These are phyloP conservation scores for Basipetospora sp. DNA, from an alignment of 2,329 filamentous ascomycete genomes.

Conservation along the genomic window DNA sequence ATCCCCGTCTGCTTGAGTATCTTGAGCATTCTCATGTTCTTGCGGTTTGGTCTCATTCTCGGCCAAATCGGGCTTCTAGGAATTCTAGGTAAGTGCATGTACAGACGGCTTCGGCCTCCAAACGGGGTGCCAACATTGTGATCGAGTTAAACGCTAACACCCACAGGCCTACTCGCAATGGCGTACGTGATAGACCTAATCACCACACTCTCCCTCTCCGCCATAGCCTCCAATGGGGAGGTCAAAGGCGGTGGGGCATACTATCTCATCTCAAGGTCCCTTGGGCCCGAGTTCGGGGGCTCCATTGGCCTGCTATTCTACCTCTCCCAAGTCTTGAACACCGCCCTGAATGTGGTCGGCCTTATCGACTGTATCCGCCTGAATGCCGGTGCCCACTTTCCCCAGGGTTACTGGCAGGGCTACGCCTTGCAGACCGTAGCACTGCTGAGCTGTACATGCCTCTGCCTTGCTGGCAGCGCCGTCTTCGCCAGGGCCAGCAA, in stretches of 20 bases:
- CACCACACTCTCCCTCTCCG: conserved; percentile 72
- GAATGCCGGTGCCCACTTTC: conserved; percentile 54
- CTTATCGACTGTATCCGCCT: conserved; percentile 68
- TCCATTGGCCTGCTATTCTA: conserved; percentile 82
- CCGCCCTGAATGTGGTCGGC: conserved; percentile 75
- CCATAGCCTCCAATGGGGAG: conserved; percentile 79
- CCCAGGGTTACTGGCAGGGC: conserved; percentile 59
- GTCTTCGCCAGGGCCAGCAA: conserved; percentile 73
- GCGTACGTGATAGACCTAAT: conserved; percentile 75
- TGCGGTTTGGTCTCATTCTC: conserved; percentile 73
- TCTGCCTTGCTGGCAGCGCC: conserved; percentile 66
- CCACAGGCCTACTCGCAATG: conserved; percentile 50
- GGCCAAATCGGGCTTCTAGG: conserved; percentile 67
- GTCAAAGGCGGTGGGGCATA: conserved; percentile 79
- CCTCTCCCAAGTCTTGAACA: conserved; percentile 77
- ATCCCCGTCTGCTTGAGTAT: conserved; percentile 83
- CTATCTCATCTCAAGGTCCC: conserved; percentile 71
- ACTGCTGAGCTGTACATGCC: conserved; percentile 53
- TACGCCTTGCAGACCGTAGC: conserved; percentile 64
- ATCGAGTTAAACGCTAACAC: conserved; percentile 1
- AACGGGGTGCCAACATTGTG: background rate
- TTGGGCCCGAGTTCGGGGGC: conserved; percentile 79
- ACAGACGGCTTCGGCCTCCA: background rate
- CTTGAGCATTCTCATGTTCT: conserved; percentile 80
- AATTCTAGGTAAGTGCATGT: conserved; percentile 50